Conservation (phyloP, 371 early-diverging fungal species). For the Funneliformis caledonium region DNA sequence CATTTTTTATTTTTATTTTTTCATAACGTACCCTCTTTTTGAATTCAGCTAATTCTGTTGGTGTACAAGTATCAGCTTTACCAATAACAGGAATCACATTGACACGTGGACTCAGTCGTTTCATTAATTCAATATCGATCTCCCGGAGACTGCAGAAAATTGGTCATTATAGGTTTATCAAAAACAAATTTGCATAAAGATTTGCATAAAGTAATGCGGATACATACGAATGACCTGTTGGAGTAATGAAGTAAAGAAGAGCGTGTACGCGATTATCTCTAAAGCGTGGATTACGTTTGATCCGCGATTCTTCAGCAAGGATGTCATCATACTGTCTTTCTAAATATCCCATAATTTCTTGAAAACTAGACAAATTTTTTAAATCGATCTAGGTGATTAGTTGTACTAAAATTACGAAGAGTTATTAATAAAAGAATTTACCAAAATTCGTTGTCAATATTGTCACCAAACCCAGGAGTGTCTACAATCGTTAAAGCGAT, state of each 20-base stretch:
- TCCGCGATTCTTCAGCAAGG: conserved; percentile 91
- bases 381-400: no score
- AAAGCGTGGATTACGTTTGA: conserved; percentile 95
- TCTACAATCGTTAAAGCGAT: conserved; percentile 88
- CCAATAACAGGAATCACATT: conserved; percentile 95
- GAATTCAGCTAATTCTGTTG: conserved; percentile 77
- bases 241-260: conserved; percentile 95
- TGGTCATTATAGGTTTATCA: not conserved
- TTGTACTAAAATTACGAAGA: no score
- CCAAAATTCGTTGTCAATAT: conserved; percentile 81
- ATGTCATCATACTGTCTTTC: conserved; percentile 96
- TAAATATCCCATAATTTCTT: conserved; percentile 91
- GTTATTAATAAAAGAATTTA: conserved; percentile 41
- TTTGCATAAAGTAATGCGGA: not conserved
- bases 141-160: conserved; percentile 77
- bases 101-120: conserved; percentile 85
- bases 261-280: conserved; percentile 98
- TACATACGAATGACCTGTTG: conserved; percentile 91
- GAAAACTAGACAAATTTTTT: conserved; percentile 51
- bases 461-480: conserved; percentile 98
- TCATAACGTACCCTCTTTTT: conserved; percentile 72
- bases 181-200: conserved; percentile 1
- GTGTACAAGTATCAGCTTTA: conserved; percentile 80
- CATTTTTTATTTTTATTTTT: no score
- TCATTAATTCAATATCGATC: conserved; percentile 97